Base-by-base conservation (phyloP, 306 rosid species). In the Carpinus viminea region DNA sequence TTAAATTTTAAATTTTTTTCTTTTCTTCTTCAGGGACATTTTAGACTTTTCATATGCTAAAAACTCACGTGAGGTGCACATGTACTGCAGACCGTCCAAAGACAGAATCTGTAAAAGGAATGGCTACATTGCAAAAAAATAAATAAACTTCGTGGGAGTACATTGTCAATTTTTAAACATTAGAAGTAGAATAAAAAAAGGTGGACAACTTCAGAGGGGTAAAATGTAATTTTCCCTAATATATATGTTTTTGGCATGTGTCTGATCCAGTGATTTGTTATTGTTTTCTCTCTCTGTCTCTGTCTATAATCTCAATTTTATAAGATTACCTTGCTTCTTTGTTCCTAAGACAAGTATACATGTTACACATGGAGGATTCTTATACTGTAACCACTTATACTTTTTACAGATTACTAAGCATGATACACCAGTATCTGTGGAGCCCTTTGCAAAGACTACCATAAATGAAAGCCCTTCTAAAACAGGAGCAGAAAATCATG, bases 401-500 rank as follows among this genome's bases (percentile, higher is more conserved):
- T 34, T 53, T 84, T 83, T 18, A 4, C 72, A 78, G 75, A 8
- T 75, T 74, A 60, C 76, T 75, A 83, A 90, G 92, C 85, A 75
- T 34, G 90, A 89, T 64, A 13, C 76, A 70, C 85, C 78, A 85
- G 88, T 43, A 69, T 81, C 85, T 9, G 80, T 81, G 75, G 87
- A 90, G 79, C 83, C 85, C 69, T 51, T 76, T 4, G 85, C 86
- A 68, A 82, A 78, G 16, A 84, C 74, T 72, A 48, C 81, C 41
- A 71, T 79, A 45, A 70, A 87, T 70, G 87, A 81, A 87, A 80
- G 82, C 73, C 76, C 81, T 80, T 74, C 88, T 82, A 84, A 81
- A 66, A 71, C 76, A 50, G 92, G 86, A 81, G 87, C 34, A 74
- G 85, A 84, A 78, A 78, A 13, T 74, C 87, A 70, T 57, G 36